Evolutionary conservation across 2,329 filamentous ascomycete genomes (phyloP), one percentile per base, ranked within the genome.

Genomic region (Fusarium decemcellulare): DNA sequence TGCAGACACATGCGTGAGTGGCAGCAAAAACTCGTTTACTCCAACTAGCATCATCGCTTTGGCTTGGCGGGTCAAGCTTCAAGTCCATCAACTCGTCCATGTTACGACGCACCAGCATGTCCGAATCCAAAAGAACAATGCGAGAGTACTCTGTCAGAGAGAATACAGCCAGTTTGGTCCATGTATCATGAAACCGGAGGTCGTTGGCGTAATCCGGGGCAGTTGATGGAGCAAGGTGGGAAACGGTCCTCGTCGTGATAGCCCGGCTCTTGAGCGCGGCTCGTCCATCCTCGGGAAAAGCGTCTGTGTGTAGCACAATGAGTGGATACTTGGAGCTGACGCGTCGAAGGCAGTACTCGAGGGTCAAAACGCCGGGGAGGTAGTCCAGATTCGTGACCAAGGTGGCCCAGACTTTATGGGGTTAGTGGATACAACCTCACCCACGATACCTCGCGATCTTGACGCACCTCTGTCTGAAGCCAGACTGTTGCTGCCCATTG

Each of bases 11-110:
- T 0, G 65, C 65, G n/a, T 68, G 65, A 0, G 61, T 62, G 1
- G 65, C 66, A 15, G 65, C 65, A 57, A 68, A 69, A 0, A 69
- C 61, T 2, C 42, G 60, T 15, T 51, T 51, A 6, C 61, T 40
- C 0, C 14, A 1, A 6, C 0, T 1, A 0, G 2, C 0, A 11
- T 54, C 53, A 9, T 3, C 34, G 5, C 39, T 40, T 4, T 36
- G 0, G 3, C 16, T 11, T 0, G 55, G 34, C 2, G 2, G 1
- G 2, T 68, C 65, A 1, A 69, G 51, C 2, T 62, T 29, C 0
- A 68, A 18, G 0, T 54, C 34, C 65, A 68, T 69, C 1, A 68
- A 44, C 0, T 68, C 65, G 18, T 68, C 65, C 61, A 68, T 68
- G 6, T 61, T 69, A 6, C 37, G 61, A 0, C 69, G 37, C 0